Evolutionary conservation across 176 grass and related monocot genomes (phyloP).

Genomic region (Carex parvula): DNA sequence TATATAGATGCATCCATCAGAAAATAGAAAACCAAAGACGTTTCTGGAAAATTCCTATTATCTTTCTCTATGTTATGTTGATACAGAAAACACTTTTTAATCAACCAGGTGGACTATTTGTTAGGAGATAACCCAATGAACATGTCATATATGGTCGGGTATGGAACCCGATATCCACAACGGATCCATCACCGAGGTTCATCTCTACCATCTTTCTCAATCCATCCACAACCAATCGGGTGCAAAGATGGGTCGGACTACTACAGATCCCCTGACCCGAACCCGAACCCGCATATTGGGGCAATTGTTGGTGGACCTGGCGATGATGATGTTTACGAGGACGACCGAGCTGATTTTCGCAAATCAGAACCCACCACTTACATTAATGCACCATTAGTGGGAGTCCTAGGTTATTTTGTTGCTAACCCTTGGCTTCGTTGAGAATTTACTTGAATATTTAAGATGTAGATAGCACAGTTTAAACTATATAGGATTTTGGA

Average conservation of each 20-base stretch:
- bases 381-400: slow-evolving; percentile 88
- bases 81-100: background rate
- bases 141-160: slow-evolving; percentile 96
- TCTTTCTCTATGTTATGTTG: background rate
- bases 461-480: slow-evolving; percentile 16
- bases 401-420: slow-evolving; percentile 73
- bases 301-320: slow-evolving; percentile 78
- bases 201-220: slow-evolving; percentile 60
- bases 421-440: slow-evolving; percentile 21
- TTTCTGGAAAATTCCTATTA: background rate
- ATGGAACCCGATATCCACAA: slow-evolving; percentile 59
- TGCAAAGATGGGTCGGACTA: slow-evolving; percentile 82
- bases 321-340: slow-evolving; percentile 75
- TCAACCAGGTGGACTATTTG: slow-evolving; percentile 71
- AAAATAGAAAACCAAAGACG: background rate
- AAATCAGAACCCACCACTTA: slow-evolving; percentile 92
- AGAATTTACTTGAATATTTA: background rate
- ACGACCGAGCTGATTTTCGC: slow-evolving; percentile 70
- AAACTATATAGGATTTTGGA: slow-evolving; percentile 13
- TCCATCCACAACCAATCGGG: slow-evolving; percentile 49
- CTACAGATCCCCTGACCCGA: slow-evolving; percentile 45
- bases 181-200: slow-evolving; percentile 88
- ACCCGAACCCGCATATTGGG: slow-evolving; percentile 67
- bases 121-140: slow-evolving; percentile 88
- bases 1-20: background rate